phyloP scores from a whole-genome alignment of 2,329 filamentous ascomycete genomes.

The Ceratocystis colombiana region DNA sequence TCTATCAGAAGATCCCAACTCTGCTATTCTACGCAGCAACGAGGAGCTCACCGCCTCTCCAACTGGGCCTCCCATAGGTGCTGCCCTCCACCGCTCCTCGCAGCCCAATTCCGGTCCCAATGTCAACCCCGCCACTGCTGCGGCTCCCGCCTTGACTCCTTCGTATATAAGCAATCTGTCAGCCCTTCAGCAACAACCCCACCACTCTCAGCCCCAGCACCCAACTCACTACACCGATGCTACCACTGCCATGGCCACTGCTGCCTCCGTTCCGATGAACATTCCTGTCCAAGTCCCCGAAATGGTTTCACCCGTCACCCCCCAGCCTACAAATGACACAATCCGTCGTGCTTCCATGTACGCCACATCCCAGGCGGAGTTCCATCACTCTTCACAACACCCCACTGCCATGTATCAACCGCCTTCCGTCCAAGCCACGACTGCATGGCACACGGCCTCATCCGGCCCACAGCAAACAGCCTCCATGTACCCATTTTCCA shows the following conservation, averaged over 20 bases:
- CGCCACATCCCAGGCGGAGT: not conserved
- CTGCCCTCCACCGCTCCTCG: slow-evolving; percentile 23
- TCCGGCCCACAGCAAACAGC: not conserved
- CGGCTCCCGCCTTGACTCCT: slow-evolving; percentile 30
- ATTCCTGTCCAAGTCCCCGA: slow-evolving; percentile 13
- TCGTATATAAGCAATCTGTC: slow-evolving; percentile 32
- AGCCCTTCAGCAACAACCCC: not conserved
- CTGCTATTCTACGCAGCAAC: slow-evolving; percentile 30
- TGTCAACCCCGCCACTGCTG: slow-evolving; percentile 25
- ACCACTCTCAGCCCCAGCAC: not conserved
- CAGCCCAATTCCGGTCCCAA: not conserved
- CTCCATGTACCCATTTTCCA: not conserved
- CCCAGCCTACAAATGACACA: not conserved
- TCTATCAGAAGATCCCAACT: slow-evolving; percentile 42
- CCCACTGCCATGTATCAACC: slow-evolving; percentile 5
- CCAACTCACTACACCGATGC: not conserved
- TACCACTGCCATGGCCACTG: slow-evolving; percentile 5
- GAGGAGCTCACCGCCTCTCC: slow-evolving; percentile 34
- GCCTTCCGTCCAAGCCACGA: not conserved
- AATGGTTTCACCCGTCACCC: slow-evolving; percentile 9
- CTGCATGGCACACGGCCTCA: not conserved
- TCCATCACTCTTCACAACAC: not conserved
- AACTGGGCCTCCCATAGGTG: slow-evolving; percentile 30
- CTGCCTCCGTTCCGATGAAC: not conserved
- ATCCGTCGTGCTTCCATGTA: slow-evolving; percentile 10